Base-by-base conservation (phyloP, 257 asterid species). In the Nicotiana knightiana region DNA sequence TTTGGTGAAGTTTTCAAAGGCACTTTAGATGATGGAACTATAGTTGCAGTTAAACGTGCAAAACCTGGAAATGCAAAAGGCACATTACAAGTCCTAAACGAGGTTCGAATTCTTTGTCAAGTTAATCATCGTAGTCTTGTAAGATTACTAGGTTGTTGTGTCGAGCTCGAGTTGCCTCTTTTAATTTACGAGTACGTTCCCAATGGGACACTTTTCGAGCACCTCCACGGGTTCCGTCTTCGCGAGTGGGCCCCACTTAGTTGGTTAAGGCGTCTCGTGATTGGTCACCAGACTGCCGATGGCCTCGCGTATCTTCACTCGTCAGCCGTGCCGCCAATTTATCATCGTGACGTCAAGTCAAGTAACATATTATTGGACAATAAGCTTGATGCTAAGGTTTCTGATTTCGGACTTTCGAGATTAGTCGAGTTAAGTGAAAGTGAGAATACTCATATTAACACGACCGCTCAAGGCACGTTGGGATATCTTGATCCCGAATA, bases 1-100 rank as follows among this genome's bases (percentile, higher is more conserved):
- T 92, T 92, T n/a, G 94, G 94, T 0, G 93, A 92, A 82, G 96
- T 92, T 39, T 92, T 88, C 75, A 90, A 85, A 84, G 96, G 93
- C 26, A 87, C 51, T 4, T 85, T 92, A 6, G 92, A 90, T 0
- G 93, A 90, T 10, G 92, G 92, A 32, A 87, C 85, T 1, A 67
- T 66, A 5, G 77, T 89, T n/a, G 97, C 97, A 0, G 91, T 90
- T 8, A 92, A 92, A 81, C 84, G 92, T 9, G 92, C 94, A 43
- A 90, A 90, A 79, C 90, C 89, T 0, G 94, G 92, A 4, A 92
- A 83, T 61, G 89, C 90, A 13, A 87, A 86, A 61, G 94, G 92
- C 82, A 87, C 86, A 0, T 86, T 67, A 15, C 94, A 92, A 80
- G 90, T 92, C 64, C 87, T 90, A 28, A 90, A 90, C 37, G 92